A percentile compares a stretch with the other conserved stretches of the same genome.
These are phyloP conservation scores for Exophiala calicioides DNA, from an alignment of 2,329 filamentous ascomycete species.

Conservation along the genomic window DNA sequence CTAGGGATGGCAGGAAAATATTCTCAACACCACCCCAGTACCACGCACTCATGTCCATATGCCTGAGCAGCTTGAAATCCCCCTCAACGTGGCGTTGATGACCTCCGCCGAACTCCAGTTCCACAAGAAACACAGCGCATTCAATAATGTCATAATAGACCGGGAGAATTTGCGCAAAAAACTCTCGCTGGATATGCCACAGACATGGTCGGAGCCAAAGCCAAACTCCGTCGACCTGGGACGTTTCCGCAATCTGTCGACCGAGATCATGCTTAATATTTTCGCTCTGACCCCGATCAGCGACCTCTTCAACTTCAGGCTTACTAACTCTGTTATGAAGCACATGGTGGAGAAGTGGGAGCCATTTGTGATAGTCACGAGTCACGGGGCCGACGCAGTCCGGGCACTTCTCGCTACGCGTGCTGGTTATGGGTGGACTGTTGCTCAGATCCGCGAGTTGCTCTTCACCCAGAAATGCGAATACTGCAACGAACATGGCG, in stretches of 20 bases:
- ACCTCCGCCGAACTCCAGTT: too few species aligned
- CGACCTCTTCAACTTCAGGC: constrained; percentile 9
- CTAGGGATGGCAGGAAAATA: too few species aligned
- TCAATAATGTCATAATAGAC: too few species aligned
- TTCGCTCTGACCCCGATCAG: constrained; percentile 6
- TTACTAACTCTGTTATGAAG: constrained; percentile 8
- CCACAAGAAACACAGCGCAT: too few species aligned
- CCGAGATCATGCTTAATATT: constrained; percentile 7
- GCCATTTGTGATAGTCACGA: constrained; percentile 13
- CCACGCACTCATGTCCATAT: too few species aligned
- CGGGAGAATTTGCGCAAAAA: too few species aligned
- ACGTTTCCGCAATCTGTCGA: constrained; percentile 9
- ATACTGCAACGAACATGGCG: constrained; percentile 16
- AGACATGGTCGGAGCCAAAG: constrained; percentile 5
- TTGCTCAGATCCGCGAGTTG: constrained; percentile 7
- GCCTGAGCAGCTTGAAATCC: too few species aligned
- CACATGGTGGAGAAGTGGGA: constrained; percentile 15
- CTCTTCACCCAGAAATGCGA: constrained; percentile 17
- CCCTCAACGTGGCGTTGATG: too few species aligned
- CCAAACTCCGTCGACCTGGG: constrained; percentile 1
- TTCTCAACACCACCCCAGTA: too few species aligned
- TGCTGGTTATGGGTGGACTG: constrained; percentile 15
- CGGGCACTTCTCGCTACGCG: constrained; percentile 12
- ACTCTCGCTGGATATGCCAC: too few species aligned
- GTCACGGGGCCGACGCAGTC: constrained; percentile 8